phyloP scores from a whole-genome alignment of 495 filamentous ascomycete species.

The Chaetomium tenue region DNA sequence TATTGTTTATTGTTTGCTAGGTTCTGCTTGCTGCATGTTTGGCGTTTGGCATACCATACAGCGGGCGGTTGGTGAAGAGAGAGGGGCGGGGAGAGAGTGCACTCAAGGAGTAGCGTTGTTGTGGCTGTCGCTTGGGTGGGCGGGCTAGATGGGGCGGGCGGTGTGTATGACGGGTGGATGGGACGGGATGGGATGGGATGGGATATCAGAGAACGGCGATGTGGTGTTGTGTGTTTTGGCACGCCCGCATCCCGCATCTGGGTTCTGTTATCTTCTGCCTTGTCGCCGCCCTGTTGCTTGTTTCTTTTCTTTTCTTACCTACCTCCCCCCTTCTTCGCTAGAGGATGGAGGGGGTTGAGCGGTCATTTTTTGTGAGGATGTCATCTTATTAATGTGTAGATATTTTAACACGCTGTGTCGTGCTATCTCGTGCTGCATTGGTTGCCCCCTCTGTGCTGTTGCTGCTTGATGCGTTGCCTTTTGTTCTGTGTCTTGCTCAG shows the following conservation, averaged over 20 bases:
- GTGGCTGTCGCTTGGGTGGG: no score
- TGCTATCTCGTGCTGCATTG: neutral
- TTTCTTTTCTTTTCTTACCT: neutral
- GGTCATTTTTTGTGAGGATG: neutral
- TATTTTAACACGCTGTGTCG: neutral
- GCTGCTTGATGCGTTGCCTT: neutral
- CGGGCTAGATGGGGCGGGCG: no score
- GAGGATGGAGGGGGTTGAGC: neutral
- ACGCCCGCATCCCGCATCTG: neutral
- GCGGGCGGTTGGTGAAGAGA: neutral
- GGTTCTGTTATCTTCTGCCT: neutral
- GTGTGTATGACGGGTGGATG: no score
- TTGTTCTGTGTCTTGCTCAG: no score
- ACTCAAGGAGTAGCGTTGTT: neutral
- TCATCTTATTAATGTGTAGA: neutral
- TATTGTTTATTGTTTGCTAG: neutral
- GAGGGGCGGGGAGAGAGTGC: neutral
- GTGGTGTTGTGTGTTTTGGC: no score
- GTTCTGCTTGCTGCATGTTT: neutral
- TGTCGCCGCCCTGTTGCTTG: neutral
- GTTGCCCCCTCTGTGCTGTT: neutral
- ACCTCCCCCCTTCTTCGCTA: neutral
- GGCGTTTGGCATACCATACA: conserved; percentile 1
- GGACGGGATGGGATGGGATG: no score
- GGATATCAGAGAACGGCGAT: no score